Evolutionary conservation across 208 protist genomes (phyloP), one percentile per base, ranked within the genome.

Genomic region (Angomonas ambiguus): DNA sequence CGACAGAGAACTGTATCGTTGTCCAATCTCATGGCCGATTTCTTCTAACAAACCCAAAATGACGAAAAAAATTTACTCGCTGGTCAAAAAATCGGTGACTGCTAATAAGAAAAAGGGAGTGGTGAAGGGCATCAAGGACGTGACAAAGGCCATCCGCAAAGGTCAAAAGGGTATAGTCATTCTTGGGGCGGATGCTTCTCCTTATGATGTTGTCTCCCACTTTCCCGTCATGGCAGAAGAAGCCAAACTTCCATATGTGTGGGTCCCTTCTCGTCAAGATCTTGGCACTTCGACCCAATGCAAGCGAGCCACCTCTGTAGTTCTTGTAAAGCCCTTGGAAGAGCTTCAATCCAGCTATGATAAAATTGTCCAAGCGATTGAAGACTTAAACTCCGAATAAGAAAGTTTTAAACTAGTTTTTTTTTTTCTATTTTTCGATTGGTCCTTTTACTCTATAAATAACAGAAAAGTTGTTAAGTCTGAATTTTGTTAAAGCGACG

Each of bases 21-120:
- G 92, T 83, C 92, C 92, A 45, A 95, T 97, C 76, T 84, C 92
- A 25, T 93, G 83, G 82, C 92, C 92, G 32, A 65, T 95, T 49
- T 80, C 91, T 22, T 91, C 88, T 2, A 92, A 96, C 59, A 93
- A 93, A 71, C 87, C 93, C 25, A 97, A 98, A 75, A 94, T 97
- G 89, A 97, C 93, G 10, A 97, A 97, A 74, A 97, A 98, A 82
- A 77, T 98, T 33, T 96, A 96, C 74, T 94, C 86, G 3, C 83
- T 97, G 34, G 87, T 97, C 55, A 96, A 94, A 71, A 96, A 96
- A 71, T 83, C 89, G 2, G 88, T 95, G 51, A 89, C 79, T 16
- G 77, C 71, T 13, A 94, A 94, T 77, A 97, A 96, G 80, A 96
- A 95, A 66, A 91, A 86, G 65, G 86, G 85, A 28, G 89, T 97